Conservation (phyloP, 331 rosid genomes). For the Pyracantha coccinea region DNA sequence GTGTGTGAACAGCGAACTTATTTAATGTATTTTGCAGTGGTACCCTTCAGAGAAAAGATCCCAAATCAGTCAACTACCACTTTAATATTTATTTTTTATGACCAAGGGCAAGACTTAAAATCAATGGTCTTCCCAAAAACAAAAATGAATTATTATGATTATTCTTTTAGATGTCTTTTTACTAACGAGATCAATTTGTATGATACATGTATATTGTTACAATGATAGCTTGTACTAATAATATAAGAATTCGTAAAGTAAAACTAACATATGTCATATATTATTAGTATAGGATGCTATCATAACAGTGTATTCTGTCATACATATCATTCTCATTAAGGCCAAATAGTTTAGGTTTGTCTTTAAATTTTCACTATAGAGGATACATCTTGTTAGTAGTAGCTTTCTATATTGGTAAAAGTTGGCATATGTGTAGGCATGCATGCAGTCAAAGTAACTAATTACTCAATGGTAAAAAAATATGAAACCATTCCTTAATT, state of each 20-base stretch:
- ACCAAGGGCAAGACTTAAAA: neutral
- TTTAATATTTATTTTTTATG: neutral
- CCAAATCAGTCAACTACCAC: neutral
- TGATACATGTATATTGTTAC: too few species aligned
- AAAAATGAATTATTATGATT: neutral
- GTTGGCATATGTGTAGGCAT: neutral
- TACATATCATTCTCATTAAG: neutral
- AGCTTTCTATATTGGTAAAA: neutral
- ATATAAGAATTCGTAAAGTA: too few species aligned
- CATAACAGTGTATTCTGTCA: too few species aligned
- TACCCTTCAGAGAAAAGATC: neutral
- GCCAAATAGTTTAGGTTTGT: neutral
- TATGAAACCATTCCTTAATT: neutral
- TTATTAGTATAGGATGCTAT: rapidly evolving
- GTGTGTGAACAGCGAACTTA: neutral
- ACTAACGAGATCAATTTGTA: too few species aligned
- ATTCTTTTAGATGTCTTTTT: neutral
- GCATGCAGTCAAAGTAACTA: neutral
- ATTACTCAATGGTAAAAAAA: neutral
- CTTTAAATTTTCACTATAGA: neutral
- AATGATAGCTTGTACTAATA: too few species aligned
- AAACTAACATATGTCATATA: too few species aligned
- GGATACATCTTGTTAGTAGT: neutral
- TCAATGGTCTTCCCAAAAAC: neutral
- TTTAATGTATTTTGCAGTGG: neutral